A percentile compares a stretch with the other conserved stretches of the same genome.
Evolutionary conservation across 495 filamentous ascomycete species (phyloP).

Genomic region (Zalerion maritima): DNA sequence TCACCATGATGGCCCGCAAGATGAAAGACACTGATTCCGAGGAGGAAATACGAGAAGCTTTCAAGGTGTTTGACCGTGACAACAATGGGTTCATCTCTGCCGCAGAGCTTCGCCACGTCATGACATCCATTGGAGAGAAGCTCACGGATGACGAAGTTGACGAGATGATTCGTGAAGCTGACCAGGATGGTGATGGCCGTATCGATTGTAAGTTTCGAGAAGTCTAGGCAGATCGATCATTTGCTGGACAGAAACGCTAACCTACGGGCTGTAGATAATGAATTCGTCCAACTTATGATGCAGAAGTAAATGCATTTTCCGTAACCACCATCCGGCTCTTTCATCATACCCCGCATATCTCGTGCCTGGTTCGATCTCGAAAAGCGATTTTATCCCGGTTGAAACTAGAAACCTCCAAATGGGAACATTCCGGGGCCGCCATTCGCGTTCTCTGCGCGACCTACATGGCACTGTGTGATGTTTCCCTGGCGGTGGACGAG

Average conservation of each 20-base stretch:
- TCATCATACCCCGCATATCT: too few relatives aligned
- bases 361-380: too few relatives aligned
- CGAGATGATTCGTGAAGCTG: conserved; percentile 99
- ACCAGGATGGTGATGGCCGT: conserved; percentile 91
- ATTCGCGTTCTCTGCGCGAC: too few relatives aligned
- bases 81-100: conserved; percentile 99
- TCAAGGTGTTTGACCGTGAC: conserved; percentile 88
- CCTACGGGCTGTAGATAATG: conserved; percentile 58
- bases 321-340: too few relatives aligned
- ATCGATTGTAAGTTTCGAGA: conserved; percentile 80
- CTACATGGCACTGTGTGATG: too few relatives aligned
- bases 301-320: conserved; percentile 65
- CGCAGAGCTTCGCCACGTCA: conserved; percentile 93
- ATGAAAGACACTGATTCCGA: conserved; percentile 99
- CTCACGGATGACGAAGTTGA: conserved; percentile 98
- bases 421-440: too few relatives aligned
- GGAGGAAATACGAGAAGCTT: conserved; percentile 90
- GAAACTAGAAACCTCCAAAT: too few relatives aligned
- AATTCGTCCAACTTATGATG: conserved; percentile 99
- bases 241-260: too few relatives aligned
- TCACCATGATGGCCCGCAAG: conserved; percentile 99
- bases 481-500: too few relatives aligned
- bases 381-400: too few relatives aligned
- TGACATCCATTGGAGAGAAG: conserved; percentile 99
- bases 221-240: too few relatives aligned